Conservation (phyloP, 169 alveolate genomes). For the Plasmodium cynomolgi region DNA sequence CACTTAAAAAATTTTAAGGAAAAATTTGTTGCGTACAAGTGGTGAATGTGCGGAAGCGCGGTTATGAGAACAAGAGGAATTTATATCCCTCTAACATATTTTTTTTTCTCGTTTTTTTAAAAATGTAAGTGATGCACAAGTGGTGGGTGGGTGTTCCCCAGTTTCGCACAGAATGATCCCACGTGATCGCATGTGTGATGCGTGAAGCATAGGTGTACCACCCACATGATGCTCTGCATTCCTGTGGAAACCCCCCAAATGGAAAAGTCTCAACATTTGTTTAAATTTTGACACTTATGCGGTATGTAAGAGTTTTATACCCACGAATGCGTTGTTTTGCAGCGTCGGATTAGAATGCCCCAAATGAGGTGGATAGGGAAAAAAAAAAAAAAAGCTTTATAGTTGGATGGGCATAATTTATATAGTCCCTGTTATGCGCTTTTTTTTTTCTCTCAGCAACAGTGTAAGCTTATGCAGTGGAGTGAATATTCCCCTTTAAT, state of each 20-base stretch:
- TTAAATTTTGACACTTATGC: neutral
- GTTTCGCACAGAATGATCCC: neutral
- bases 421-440: neutral
- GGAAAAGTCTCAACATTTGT: neutral
- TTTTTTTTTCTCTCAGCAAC: neutral
- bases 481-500: neutral
- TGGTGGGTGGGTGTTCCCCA: neutral
- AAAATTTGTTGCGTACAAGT: conserved; percentile 70
- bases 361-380: neutral
- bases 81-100: neutral
- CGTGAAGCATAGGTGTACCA: too few species aligned
- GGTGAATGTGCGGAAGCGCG: conserved; percentile 24
- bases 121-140: neutral
- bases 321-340: neutral
- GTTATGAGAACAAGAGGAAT: neutral
- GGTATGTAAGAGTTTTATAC: neutral
- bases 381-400: neutral
- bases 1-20: conserved; percentile 74
- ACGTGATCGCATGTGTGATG: neutral
- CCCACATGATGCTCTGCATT: neutral
- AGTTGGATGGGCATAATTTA: neutral
- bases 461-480: neutral
- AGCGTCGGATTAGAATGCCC: neutral
- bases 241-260: neutral
- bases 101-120: neutral